Base-by-base conservation (phyloP, 495 filamentous ascomycete species). In the Neurospora discreta region DNA sequence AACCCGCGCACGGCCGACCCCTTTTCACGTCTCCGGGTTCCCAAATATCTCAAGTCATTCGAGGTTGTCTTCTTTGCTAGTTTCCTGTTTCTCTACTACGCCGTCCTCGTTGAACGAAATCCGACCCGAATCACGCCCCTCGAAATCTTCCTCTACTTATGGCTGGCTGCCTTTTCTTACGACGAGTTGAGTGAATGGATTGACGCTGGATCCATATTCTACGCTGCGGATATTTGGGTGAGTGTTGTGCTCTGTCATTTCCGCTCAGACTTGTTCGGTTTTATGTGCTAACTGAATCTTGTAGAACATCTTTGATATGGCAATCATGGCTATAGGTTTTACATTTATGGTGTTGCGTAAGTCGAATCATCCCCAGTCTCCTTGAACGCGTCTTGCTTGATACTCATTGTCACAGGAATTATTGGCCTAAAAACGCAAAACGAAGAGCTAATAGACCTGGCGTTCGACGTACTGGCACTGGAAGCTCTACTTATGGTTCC, bases 401-500 rank as follows among this genome's bases (percentile, higher is more conserved):
- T 18, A 46, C 39, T n/a, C 30, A 26, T 41, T 60, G 5, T 30
- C 26, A 15, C 72, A 93, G 91, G 91, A 70, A 87, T 90, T 23
- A 83, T 94, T 71, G 95, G 95, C 3, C 76, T 97, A n/a, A 81
- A 82, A 43, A 87, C 88, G 52, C 76, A 87, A 13, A 88, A 89
- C 73, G 78, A 82, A 46, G 80, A 82, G 8, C 88, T 95, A 20
- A 91, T 91, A 58, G 90, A 95, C 73, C 83, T 89, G 0, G 89
- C 92, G 39, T 97, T 98, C 76, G 93, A 98, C 77, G 90, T 98
- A 70, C 83, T 98, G 11, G 91, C 92, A 0, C 83, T 98, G 40
- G 93, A 97, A 82, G 95, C 94, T 6, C 83, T 98, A 18, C 93
- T 98, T 76, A 87, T 98, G 76, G 91, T 97, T 39, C 95, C 95